Conservation (phyloP, 192 early-diverging fungal genomes). For the Umbelopsis sp. region DNA sequence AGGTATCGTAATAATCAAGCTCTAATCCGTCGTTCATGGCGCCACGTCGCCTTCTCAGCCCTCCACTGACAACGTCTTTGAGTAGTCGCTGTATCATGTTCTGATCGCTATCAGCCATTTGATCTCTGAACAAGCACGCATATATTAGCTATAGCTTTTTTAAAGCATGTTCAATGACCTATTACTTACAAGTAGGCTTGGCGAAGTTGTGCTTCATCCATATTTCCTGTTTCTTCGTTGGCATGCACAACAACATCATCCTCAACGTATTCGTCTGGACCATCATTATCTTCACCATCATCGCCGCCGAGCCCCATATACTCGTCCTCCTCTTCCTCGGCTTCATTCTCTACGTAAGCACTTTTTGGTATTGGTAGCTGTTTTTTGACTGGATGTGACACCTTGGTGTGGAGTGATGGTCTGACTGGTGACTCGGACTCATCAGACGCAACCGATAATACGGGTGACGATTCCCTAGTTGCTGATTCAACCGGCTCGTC, state of each 20-base stretch:
- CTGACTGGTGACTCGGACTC: neutral
- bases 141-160: neutral
- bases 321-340: constrained; percentile 45
- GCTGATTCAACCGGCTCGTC: neutral
- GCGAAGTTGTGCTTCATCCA: constrained; percentile 31
- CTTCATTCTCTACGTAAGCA: constrained; percentile 40
- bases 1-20: constrained; percentile 36
- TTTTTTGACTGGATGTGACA: neutral
- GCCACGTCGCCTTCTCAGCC: constrained; percentile 26
- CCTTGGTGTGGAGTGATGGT: neutral
- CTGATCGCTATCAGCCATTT: constrained; percentile 37
- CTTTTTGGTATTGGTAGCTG: constrained; percentile 10
- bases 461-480: neutral
- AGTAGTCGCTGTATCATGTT: constrained; percentile 35
- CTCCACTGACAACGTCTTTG: constrained; percentile 41
- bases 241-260: constrained; percentile 37
- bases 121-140: constrained; percentile 23
- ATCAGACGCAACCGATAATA: neutral
- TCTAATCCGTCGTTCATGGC: constrained; percentile 30
- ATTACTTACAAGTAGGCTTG: constrained; percentile 33
- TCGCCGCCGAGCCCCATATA: constrained; percentile 36
- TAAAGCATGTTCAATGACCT: neutral
- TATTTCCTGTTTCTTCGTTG: constrained; percentile 31
- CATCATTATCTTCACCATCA: constrained; percentile 32
- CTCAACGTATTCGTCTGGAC: constrained; percentile 40